Percentiles rank a stretch among this genome's conserved stretches.
Conservation (phyloP, 441 rosid species). For the Metrosideros polymorpha region DNA sequence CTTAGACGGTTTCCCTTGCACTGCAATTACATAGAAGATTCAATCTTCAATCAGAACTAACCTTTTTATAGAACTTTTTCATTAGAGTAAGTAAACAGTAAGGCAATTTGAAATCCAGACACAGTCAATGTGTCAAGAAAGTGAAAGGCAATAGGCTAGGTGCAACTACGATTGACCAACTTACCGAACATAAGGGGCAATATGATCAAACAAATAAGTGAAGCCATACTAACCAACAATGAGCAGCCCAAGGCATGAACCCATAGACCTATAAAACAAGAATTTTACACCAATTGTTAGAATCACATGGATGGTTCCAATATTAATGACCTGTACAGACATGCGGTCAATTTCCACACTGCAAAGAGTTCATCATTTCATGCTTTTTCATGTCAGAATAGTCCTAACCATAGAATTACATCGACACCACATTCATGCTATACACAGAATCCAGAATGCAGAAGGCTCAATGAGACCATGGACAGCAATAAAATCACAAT, state of each 20-base stretch:
- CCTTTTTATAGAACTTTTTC: background rate
- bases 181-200: constrained; percentile 85
- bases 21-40: constrained; percentile 28
- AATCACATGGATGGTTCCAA: background rate
- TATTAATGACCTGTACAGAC: background rate
- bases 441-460: background rate
- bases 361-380: background rate
- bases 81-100: background rate
- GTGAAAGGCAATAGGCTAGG: background rate
- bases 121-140: background rate
- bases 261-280: constrained; percentile 52
- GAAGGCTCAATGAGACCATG: background rate
- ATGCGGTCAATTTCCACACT: background rate
- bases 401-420: background rate
- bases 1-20: constrained; percentile 68
- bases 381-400: background rate
- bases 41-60: background rate
- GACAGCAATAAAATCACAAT: background rate
- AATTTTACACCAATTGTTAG: background rate
- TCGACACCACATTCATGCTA: background rate
- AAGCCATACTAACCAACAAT: constrained; percentile 93
- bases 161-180: background rate
- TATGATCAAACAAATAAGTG: constrained; percentile 77
- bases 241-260: constrained; percentile 86
- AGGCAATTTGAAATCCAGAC: background rate